Evolutionary conservation across 2,329 filamentous ascomycete species (phyloP), one percentile per base, ranked within the genome.

Genomic region (Alternaria incomplexa): DNA sequence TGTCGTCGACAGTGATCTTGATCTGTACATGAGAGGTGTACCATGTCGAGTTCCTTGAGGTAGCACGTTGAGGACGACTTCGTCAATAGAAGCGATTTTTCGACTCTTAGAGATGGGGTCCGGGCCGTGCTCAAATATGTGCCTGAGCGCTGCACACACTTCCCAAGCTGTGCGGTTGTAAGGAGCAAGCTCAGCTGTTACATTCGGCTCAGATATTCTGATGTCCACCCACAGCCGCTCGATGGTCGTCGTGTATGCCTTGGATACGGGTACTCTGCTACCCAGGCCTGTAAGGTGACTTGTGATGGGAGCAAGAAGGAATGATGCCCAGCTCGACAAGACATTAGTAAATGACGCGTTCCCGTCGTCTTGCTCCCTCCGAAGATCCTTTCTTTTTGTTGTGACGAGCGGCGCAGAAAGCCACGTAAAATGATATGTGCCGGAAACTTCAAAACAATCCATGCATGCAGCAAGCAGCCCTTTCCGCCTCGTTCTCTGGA

Each of bases 371-470:
- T 30, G 25, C 36, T n/a, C 36, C 25, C 25, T 45, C 32, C 13
- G 20, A 23, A 17, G 12, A n/a, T 44, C 47, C 12, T 46, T 53
- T 43, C 23, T 45, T 47, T 54, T 30, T 15, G 71, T 76, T 28
- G 61, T 66, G 5, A 79, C 77, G 5, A 77, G 56, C 22, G 76
- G 76, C 6, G 75, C 60, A 4, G 65, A 66, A 20, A 77, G 64
- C 76, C 73, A 77, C 2, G 71, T 76, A 46, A 79, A 78, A 56
- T 75, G 73, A 58, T 76, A 71, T 28, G 63, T 73, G 36, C 74
- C 69, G 17, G 74, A 71, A n/a, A 67, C 62, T 25, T 71, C 74
- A 5, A 78, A 69, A 44, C 76, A 79, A 51, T 79, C 75, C 26
- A 79, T 62, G 44, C 65, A 67, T 30, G 71, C 68, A 9, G 65